Evolutionary conservation across 2,329 filamentous ascomycete species (phyloP), one percentile per base, ranked within the genome.

Genomic region (Cytospora piceicola): DNA sequence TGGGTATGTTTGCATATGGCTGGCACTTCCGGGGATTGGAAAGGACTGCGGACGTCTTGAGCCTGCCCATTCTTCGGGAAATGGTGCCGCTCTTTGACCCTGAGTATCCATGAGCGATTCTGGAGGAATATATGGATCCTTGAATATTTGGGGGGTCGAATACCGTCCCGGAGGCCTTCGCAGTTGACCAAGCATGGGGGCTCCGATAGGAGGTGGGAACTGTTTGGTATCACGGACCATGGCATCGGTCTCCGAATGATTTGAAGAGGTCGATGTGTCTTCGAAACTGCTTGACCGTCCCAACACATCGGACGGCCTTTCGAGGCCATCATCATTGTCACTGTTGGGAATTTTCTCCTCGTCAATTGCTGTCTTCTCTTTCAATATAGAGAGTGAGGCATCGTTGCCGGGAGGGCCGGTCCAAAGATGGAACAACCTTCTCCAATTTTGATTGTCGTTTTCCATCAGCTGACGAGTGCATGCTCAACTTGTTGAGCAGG

Each of bases 391-490:
- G n/a, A 14, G n/a, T 6, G 46, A 24, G 46, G 9, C 11, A 49
- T 24, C 22, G 9, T 24, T 49, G 15, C 24, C n/a, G 46, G n/a
- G n/a, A 49, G 46, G n/a, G 7, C 11, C 12, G n/a, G 46, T 49
- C 46, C 46, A 24, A 7, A 7, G 20, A 49, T 5, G n/a, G 7
- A 49, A 14, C 46, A 49, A 11, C 46, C n/a, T 49, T 49, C 22
- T 24, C 46, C 46, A 24, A 24, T 49, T 2, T 24, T 39, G 29
- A n/a, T 51, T n/a, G 30, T 49, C 36, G 39, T 63, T 27, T 63
- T 20, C 61, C 61, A 63, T 63, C 53, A 55, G 53, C 46, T 27
- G 22, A 30, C 36, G 53, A 27, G 61, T 36, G 34, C 61, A 63
- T 63, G 61, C 61, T 63, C 61, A 39, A 57, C 29, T 30, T 57